These are phyloP conservation scores for Coemansia sp. DNA, from an alignment of 192 early-diverging fungal species.

Conservation along the genomic window DNA sequence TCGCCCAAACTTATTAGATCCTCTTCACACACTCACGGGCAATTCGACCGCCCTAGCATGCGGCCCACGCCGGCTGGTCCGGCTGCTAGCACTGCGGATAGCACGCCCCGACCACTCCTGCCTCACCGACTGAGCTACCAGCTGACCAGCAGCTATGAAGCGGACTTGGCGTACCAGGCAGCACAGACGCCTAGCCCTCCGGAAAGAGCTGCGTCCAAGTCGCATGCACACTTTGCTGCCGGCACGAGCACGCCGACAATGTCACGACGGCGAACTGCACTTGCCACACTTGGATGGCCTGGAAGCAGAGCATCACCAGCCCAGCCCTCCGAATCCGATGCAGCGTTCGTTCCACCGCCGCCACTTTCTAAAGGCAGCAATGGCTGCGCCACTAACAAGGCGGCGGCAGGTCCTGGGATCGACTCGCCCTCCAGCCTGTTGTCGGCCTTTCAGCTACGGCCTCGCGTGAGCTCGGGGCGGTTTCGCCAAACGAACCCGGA, in stretches of 20 bases:
- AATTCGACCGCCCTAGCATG: not conserved
- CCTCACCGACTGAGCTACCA: slow-evolving; percentile 32
- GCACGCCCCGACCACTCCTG: not conserved
- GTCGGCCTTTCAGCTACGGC: slow-evolving; percentile 25
- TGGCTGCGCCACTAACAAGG: slow-evolving; percentile 2
- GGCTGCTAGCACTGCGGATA: not conserved
- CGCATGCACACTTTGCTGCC: slow-evolving; percentile 11
- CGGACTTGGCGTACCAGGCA: slow-evolving; percentile 4
- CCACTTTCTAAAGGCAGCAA: slow-evolving; percentile 7
- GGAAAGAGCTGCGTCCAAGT: slow-evolving; percentile 11
- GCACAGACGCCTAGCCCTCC: slow-evolving; percentile 35
- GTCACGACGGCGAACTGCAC: slow-evolving; percentile 33
- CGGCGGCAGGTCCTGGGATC: not conserved
- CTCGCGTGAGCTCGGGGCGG: slow-evolving; percentile 20
- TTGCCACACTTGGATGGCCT: slow-evolving; percentile 36
- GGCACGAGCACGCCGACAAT: slow-evolving; percentile 26
- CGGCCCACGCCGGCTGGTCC: not conserved
- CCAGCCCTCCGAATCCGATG: not conserved
- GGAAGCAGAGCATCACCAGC: not conserved
- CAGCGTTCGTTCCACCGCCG: slow-evolving; percentile 1
- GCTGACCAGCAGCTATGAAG: slow-evolving; percentile 1
- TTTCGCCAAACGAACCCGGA: slow-evolving; percentile 16
- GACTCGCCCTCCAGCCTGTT: slow-evolving; percentile 29
- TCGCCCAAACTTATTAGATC: slow-evolving; percentile 30
- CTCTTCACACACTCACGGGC: slow-evolving; percentile 11